Evolutionary conservation across 2,329 filamentous ascomycete species (phyloP), one percentile per base, ranked within the genome.

Genomic region (Graphiopsis chlorocephala): DNA sequence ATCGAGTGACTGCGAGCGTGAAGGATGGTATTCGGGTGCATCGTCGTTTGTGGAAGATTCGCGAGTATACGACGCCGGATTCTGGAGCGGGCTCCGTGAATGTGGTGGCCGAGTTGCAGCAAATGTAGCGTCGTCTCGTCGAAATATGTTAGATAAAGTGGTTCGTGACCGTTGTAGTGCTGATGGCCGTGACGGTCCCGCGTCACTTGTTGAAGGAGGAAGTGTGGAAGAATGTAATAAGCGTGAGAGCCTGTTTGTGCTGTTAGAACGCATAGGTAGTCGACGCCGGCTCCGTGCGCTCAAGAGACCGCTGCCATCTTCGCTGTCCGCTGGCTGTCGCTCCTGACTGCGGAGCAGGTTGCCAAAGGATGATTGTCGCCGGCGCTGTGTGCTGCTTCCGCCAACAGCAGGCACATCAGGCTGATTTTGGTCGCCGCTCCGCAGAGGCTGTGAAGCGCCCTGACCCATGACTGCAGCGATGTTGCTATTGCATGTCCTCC

Each of bases 1-100:
- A 50, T 75, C 73, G 42, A 76, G 72, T 15, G 74, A 75, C 2
- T 73, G 72, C n/a, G 75, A 68, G 12, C 74, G 69, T 6, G 73
- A 73, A 10, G 71, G 65, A 28, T 70, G 70, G 62, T 72, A 65
- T 52, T 57, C 63, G 57, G 57, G 62, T 35, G 66, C 64, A 58
- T 68, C 68, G 59, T 65, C 70, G 15, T 48, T 55, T 11, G 35
- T 33, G 15, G 53, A 26, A 50, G 61, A 45, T 35, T 67, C 66
- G n/a, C 67, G 70, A 8, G 69, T 64, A 45, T 72, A 70, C 25
- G 72, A 73, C 17, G 68, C 62, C 23, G 71, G 72, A 25, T 70
- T 70, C 25, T 72, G 68, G 25, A 73, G 64, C 4, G 69, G 45
- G 48, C 58, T 63, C 26, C 66, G 63, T 23, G 65, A 33, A 28